Percentiles rank a stretch among this genome's conserved stretches.
Conservation (phyloP, 2,329 filamentous ascomycete species). For the Colletotrichum sp. region DNA sequence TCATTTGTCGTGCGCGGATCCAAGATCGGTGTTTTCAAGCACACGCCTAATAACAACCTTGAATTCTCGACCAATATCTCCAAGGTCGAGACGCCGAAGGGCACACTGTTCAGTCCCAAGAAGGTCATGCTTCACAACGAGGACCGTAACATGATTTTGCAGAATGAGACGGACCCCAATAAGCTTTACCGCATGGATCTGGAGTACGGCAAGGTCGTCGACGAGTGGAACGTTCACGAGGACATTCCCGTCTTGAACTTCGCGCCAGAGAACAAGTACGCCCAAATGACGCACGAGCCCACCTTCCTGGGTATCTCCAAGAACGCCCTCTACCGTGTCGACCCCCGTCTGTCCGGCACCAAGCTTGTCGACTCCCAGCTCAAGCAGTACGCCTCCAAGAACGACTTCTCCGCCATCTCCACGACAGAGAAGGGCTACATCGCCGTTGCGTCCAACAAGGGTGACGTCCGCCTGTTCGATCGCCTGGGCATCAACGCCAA, state of each 20-base stretch:
- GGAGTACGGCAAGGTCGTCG: slow-evolving; percentile 96
- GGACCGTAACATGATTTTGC: slow-evolving; percentile 87
- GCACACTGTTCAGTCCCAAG: slow-evolving; percentile 88
- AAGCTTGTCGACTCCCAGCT: slow-evolving; percentile 93
- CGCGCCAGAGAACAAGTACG: slow-evolving; percentile 95
- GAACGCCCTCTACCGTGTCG: slow-evolving; percentile 92
- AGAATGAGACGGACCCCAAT: slow-evolving; percentile 84
- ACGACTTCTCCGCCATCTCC: slow-evolving; percentile 92
- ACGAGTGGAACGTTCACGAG: slow-evolving; percentile 98
- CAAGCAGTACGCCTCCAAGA: slow-evolving; percentile 97
- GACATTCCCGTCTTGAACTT: slow-evolving; percentile 93
- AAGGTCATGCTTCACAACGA: slow-evolving; percentile 97
- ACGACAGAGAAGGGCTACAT: slow-evolving; percentile 98
- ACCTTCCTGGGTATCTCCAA: slow-evolving; percentile 93
- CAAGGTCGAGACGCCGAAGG: slow-evolving; percentile 87
- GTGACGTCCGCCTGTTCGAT: slow-evolving; percentile 96
- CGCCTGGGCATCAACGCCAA: slow-evolving; percentile 96
- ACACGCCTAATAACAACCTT: slow-evolving; percentile 88
- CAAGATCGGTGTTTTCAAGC: slow-evolving; percentile 99
- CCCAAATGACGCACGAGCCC: slow-evolving; percentile 94
- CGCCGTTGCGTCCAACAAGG: slow-evolving; percentile 96
- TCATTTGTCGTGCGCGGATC: slow-evolving; percentile 97
- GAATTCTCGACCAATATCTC: slow-evolving; percentile 98
- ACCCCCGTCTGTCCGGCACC: slow-evolving; percentile 86
- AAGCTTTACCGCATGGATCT: slow-evolving; percentile 97